Percentiles rank a stretch among this genome's conserved stretches.
phyloP scores from a whole-genome alignment of 1,139 yeast species.

The Pneumocystis murina region DNA sequence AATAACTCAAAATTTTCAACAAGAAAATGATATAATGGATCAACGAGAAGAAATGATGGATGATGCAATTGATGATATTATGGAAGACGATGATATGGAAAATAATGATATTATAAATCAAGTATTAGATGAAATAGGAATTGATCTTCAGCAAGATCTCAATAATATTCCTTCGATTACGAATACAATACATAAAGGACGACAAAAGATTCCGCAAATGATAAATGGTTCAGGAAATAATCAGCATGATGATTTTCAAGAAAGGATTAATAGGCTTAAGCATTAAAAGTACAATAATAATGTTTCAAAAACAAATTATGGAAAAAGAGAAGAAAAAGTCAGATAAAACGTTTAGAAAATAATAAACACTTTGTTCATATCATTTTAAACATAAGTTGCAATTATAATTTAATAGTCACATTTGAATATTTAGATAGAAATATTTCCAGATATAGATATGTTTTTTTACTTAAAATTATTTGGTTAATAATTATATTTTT shows the following conservation, averaged over 20 bases:
- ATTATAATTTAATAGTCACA: too few species aligned
- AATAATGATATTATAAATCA: slow-evolving; percentile 83
- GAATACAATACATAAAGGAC: neutral
- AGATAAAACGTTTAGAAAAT: neutral
- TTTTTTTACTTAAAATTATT: too few species aligned
- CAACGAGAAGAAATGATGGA: slow-evolving; percentile 98
- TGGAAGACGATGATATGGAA: slow-evolving; percentile 42
- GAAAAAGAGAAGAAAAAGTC: neutral
- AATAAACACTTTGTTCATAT: neutral
- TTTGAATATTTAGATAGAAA: too few species aligned
- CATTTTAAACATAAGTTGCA: neutral
- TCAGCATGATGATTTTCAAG: neutral
- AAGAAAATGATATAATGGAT: slow-evolving; percentile 91
- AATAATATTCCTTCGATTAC: slow-evolving; percentile 9
- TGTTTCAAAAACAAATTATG: neutral
- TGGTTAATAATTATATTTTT: too few species aligned
- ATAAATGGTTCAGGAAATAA: neutral
- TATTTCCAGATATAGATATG: too few species aligned
- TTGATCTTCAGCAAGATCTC: slow-evolving; percentile 48
- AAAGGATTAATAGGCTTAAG: neutral
- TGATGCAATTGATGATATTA: slow-evolving; percentile 80
- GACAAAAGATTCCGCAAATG: neutral
- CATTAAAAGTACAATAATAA: neutral
- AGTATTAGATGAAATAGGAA: slow-evolving; percentile 91
- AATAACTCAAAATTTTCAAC: slow-evolving; percentile 90